Base-by-base conservation (phyloP, 352 stramenopile genomes). In the Blastocystis sp. region DNA sequence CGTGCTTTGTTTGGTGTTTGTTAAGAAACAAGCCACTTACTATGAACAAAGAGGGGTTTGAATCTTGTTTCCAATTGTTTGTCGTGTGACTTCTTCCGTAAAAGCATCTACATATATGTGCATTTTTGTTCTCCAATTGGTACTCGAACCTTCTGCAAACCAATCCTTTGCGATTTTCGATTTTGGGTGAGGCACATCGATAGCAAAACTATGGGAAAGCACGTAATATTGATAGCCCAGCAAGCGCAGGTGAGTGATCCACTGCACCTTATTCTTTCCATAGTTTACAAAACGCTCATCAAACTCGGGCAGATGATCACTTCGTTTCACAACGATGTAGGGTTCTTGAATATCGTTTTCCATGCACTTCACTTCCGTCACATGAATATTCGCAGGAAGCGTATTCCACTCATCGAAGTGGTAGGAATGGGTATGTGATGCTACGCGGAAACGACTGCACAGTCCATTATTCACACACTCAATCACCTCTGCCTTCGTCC, bases 251-350 rank as follows among this genome's bases (percentile, higher is more conserved):
- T 91, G 90, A 3, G 79, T 34, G 64, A 90, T 47, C 18, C 41
- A 89, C n/a, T 91, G 50, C 2, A 91, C 80, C 59, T 91, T 91
- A 69, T 91, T 91, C 87, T 91, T 91, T 37, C 90, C 90, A 82
- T 91, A 91, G 41, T 89, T 73, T 23, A 89, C 90, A 89, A 91
- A 91, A 23, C 69, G 64, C 37, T 77, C 54, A 54, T 90, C 87
- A 61, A 91, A 91, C 23, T 18, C 88, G 13, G 90, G 90, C 23
- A 90, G 61, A 8, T 0, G n/a, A 3, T 39, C 8, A 8, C 45
- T 87, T 5, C 47, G 29, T 29, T 87, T 64, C 15, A 91, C 53
- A 20, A 91, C 62, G 3, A 91, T 39, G 64, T 91, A 91, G 34
- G 70, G 76, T 47, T 87, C 76, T 23, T 87, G 76, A 79, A 87